These are phyloP conservation scores for Trypanosoma vivax DNA, from an alignment of 208 protist species.

Conservation along the genomic window DNA sequence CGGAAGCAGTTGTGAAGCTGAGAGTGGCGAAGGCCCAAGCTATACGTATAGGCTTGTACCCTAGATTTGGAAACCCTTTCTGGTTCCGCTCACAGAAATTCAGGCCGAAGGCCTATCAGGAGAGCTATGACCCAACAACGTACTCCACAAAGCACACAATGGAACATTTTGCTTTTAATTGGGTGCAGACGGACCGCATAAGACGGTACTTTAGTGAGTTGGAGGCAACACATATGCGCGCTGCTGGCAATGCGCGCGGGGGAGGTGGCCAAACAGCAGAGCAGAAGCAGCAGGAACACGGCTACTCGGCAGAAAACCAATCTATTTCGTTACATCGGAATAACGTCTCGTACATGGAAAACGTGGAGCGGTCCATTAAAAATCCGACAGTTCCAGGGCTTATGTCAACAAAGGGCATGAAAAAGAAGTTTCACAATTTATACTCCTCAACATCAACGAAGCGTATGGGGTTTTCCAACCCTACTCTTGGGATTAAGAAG, in stretches of 20 bases:
- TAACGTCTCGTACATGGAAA: constrained; percentile 40
- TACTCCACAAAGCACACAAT: constrained; percentile 87
- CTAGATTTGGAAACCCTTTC: constrained; percentile 86
- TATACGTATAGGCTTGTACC: constrained; percentile 84
- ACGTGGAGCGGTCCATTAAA: constrained; percentile 70
- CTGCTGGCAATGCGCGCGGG: constrained; percentile 26
- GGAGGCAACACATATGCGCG: constrained; percentile 46
- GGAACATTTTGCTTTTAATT: constrained; percentile 89
- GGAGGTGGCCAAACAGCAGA: constrained; percentile 54
- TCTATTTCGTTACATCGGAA: constrained; percentile 56
- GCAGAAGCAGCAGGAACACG: constrained; percentile 70
- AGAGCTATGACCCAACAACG: constrained; percentile 84
- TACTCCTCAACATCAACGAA: constrained; percentile 85
- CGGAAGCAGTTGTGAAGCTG: constrained; percentile 79
- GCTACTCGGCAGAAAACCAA: constrained; percentile 55
- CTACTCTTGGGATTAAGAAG: constrained; percentile 83
- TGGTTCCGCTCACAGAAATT: constrained; percentile 82
- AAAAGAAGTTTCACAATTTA: constrained; percentile 89
- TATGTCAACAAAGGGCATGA: constrained; percentile 89
- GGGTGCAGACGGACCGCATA: constrained; percentile 85
- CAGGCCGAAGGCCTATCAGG: constrained; percentile 80
- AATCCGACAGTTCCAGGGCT: constrained; percentile 84
- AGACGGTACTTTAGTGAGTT: constrained; percentile 73
- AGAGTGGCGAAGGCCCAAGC: constrained; percentile 77
- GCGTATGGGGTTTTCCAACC: constrained; percentile 84